Evolutionary conservation across 2,329 filamentous ascomycete genomes (phyloP).

Genomic region (Ophiocordyceps camponoti-rufipedis): DNA sequence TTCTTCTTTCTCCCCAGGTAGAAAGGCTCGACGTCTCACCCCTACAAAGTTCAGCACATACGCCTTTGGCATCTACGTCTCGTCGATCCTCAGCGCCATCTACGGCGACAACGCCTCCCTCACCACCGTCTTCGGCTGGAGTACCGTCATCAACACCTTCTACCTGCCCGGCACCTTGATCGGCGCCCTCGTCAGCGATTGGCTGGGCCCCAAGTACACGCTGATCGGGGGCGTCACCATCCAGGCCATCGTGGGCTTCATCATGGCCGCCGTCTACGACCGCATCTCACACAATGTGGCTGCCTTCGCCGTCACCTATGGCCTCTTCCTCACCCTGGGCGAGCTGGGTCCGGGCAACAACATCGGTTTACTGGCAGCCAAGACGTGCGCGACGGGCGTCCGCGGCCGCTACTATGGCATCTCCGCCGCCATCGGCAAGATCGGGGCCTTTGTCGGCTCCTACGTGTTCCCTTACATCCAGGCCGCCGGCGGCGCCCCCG

Average conservation of each 20-base stretch:
- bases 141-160: constrained; percentile 73
- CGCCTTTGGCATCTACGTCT: constrained; percentile 72
- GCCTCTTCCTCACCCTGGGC: constrained; percentile 19
- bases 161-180: constrained; percentile 69
- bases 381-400: constrained; percentile 78
- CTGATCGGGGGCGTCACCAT: constrained; percentile 50
- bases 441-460: constrained; percentile 71
- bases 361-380: constrained; percentile 71
- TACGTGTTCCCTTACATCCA: constrained; percentile 64
- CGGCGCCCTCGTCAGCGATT: constrained; percentile 62
- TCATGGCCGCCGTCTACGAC: constrained; percentile 68
- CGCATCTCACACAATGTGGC: constrained; percentile 38
- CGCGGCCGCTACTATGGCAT: constrained; percentile 57
- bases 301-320: constrained; percentile 18
- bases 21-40: not conserved
- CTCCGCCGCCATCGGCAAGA: constrained; percentile 55
- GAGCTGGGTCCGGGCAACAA: constrained; percentile 73
- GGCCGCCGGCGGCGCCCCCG: constrained; percentile 31
- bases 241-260: constrained; percentile 68
- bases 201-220: constrained; percentile 59
- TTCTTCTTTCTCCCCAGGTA: not conserved
- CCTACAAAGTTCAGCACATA: constrained; percentile 51
- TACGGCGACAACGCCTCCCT: constrained; percentile 41
- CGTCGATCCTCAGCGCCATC: constrained; percentile 50
- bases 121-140: constrained; percentile 74